Conservation (phyloP, 2,329 filamentous ascomycete species). For the Neurospora crassa region DNA sequence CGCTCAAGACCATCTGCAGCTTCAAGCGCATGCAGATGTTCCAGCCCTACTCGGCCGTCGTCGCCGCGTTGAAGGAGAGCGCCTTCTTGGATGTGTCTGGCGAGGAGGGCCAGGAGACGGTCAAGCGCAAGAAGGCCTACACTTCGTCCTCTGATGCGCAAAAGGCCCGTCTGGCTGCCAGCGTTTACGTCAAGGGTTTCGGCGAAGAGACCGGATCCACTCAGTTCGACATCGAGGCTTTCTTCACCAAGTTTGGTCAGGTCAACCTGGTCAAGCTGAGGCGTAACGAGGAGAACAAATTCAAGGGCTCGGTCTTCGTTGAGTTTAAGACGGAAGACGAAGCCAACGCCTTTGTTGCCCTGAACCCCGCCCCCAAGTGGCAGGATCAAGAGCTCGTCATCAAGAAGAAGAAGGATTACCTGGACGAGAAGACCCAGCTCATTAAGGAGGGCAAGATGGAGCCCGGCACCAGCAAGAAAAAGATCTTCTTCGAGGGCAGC, state of each 20-base stretch:
- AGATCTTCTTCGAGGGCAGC: constrained; percentile 40
- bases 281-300: constrained; percentile 59
- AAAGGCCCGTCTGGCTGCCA: constrained; percentile 55
- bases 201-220: constrained; percentile 73
- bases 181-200: constrained; percentile 91
- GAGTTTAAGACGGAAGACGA: constrained; percentile 77
- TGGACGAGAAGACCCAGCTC: constrained; percentile 63
- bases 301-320: constrained; percentile 96
- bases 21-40: constrained; percentile 98
- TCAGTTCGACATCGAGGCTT: constrained; percentile 89
- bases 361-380: constrained; percentile 77
- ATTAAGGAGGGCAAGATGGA: constrained; percentile 63
- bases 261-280: constrained; percentile 80
- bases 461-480: constrained; percentile 38
- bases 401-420: constrained; percentile 84
- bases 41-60: constrained; percentile 74
- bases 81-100: constrained; percentile 64
- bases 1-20: constrained; percentile 65
- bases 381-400: constrained; percentile 70
- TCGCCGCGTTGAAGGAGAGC: constrained; percentile 74
- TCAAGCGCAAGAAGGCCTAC: constrained; percentile 69
- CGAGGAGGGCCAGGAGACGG: constrained; percentile 57
- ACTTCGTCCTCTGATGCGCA: constrained; percentile 49
- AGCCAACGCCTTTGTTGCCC: constrained; percentile 67
- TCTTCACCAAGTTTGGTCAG: constrained; percentile 73